Percentiles rank a stretch among this genome's conserved stretches.
phyloP scores from a whole-genome alignment of 1,139 yeast genomes.

The Wickerhamomyces sp. region DNA sequence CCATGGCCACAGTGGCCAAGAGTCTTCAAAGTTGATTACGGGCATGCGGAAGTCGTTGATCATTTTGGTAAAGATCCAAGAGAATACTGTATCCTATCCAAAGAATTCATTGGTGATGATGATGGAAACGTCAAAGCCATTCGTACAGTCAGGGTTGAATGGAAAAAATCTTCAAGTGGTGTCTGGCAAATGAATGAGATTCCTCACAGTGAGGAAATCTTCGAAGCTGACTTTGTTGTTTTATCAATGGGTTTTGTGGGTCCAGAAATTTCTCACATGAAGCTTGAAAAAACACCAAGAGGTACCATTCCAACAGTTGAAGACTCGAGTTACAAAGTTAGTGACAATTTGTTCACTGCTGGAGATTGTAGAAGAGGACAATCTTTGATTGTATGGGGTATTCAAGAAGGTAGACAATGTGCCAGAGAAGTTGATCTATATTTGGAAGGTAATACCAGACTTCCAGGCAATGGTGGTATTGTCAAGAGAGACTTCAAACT shows the following conservation, averaged over 20 bases:
- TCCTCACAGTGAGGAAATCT: conserved; percentile 89
- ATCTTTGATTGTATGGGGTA: conserved; percentile 98
- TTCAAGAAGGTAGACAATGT: conserved; percentile 98
- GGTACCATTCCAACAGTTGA: conserved; percentile 77
- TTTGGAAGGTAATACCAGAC: conserved; percentile 72
- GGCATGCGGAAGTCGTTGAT: conserved; percentile 90
- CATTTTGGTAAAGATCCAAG: conserved; percentile 98
- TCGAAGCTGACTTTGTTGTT: conserved; percentile 91
- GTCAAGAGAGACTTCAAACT: conserved; percentile 75
- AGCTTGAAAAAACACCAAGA: conserved; percentile 70
- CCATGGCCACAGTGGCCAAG: conserved; percentile 99
- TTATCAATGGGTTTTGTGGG: conserved; percentile 98
- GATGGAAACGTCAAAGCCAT: conserved; percentile 92
- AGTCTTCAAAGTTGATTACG: conserved; percentile 95
- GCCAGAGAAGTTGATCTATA: conserved; percentile 87
- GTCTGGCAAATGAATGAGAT: conserved; percentile 99
- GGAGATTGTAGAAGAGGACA: conserved; percentile 99
- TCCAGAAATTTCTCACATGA: conserved; percentile 81
- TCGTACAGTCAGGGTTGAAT: conserved; percentile 94
- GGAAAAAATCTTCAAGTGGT: conserved; percentile 93
- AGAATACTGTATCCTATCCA: conserved; percentile 90
- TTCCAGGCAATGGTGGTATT: conserved; percentile 94
- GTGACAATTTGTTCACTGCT: conserved; percentile 78
- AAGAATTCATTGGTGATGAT: conserved; percentile 92
- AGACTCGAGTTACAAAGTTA: conserved; percentile 69